Evolutionary conservation across 306 rosid genomes (phyloP).

Genomic region (Macrotyloma uniflorum): DNA sequence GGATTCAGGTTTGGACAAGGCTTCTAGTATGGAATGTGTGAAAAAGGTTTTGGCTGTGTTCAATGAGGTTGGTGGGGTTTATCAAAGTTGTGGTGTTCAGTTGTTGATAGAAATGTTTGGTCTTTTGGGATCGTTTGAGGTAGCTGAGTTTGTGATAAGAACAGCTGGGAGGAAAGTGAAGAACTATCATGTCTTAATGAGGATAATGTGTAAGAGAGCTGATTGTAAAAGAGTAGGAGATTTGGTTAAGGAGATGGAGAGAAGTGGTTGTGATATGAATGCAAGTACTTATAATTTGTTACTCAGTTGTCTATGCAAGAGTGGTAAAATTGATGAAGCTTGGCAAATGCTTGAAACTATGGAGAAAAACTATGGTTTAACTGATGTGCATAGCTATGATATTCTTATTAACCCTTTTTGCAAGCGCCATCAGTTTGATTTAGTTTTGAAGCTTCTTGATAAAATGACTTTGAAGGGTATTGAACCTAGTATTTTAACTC

Average conservation of each 20-base stretch:
- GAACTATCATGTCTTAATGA: slow-evolving; percentile 59
- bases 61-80: slow-evolving; percentile 66
- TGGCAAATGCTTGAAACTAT: slow-evolving; percentile 49
- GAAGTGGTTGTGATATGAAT: slow-evolving; percentile 47
- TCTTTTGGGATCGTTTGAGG: slow-evolving; percentile 46
- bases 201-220: slow-evolving; percentile 52
- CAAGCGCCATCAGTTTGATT: slow-evolving; percentile 46
- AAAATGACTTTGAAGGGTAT: slow-evolving; percentile 56
- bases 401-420: slow-evolving; percentile 53
- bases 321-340: slow-evolving; percentile 52
- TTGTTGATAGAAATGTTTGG: slow-evolving; percentile 65
- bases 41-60: slow-evolving; percentile 48
- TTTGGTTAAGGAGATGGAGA: slow-evolving; percentile 62
- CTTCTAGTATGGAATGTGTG: slow-evolving; percentile 41
- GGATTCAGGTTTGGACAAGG: slow-evolving; percentile 38
- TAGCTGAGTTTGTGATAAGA: slow-evolving; percentile 59
- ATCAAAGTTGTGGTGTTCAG: slow-evolving; percentile 56
- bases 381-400: slow-evolving; percentile 56
- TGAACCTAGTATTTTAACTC: slow-evolving; percentile 62
- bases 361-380: slow-evolving; percentile 47
- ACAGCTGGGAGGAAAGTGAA: slow-evolving; percentile 42
- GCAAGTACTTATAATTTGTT: slow-evolving; percentile 50
- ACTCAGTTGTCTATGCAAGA: slow-evolving; percentile 59
- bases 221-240: slow-evolving; percentile 53
- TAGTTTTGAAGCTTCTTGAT: slow-evolving; percentile 56